Evolutionary conservation across 2,329 filamentous ascomycete species (phyloP), one percentile per base, ranked within the genome.

Genomic region (Cercospora berteroae): DNA sequence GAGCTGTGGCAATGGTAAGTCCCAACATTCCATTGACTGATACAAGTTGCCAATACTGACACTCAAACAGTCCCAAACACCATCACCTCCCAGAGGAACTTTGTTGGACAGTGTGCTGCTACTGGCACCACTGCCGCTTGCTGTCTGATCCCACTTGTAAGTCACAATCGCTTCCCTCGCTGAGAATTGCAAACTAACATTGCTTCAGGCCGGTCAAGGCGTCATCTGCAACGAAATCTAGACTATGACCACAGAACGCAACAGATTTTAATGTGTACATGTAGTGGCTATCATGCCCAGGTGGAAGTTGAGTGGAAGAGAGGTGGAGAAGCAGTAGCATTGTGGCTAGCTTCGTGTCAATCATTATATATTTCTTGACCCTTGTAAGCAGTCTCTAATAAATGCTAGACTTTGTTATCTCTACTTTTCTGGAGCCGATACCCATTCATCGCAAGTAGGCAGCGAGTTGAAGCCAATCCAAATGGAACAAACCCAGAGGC

Each of bases 211-310:
- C 20, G 60, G 60, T 12, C 60, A 63, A 55, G 60, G 60, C 23
- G 6, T 63, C 48, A 36, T 63, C 42, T 63, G 60, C 44, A 55
- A 63, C 48, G 23, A 63, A n/a, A 9, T 63, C 5, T 63, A 63
- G 36, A 29, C 48, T 31, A 25, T 31, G 48, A 25, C 16, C 10
- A 4, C 18, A 52, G 20, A 16, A 52, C 12, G 3, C 7, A 52
- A 52, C 48, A 13, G 48, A 25, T 6, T 5, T 3, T 25, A 23
- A 52, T 25, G 20, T 52, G 20, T 52, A 52, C 10, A 52, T 25
- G 48, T 52, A n/a, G 48, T 13, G 48, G 48, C 48, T 52, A 27
- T 27, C 20, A 52, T 23, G 48, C 23, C 23, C 42, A 52, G 5
- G 48, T 25, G 23, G 12, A 6, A 10, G 23, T 52, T 10, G 20